These are phyloP conservation scores for Nasturtium officinale DNA, from an alignment of 345 rosid genomes.

Conservation along the genomic window DNA sequence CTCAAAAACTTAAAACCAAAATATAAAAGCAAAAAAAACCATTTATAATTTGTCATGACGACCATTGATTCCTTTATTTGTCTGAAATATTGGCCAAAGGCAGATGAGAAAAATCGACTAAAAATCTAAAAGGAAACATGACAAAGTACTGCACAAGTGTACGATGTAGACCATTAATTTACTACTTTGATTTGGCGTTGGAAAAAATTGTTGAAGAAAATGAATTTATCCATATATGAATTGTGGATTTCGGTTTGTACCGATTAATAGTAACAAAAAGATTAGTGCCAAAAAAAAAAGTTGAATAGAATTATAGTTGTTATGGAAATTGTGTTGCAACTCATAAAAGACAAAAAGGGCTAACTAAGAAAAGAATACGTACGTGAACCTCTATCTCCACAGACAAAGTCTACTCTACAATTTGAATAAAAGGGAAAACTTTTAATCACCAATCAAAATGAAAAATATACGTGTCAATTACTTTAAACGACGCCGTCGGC, in stretches of 20 bases:
- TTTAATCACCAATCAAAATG: neutral
- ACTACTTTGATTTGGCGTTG: neutral
- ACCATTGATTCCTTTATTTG: neutral
- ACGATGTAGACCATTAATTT: too few relatives aligned
- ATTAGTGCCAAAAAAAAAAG: too few relatives aligned
- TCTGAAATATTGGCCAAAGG: neutral
- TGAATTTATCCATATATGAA: neutral
- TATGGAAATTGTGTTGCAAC: neutral
- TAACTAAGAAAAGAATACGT: conserved; percentile 10
- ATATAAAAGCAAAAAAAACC: too few relatives aligned
- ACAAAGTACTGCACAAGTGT: neutral
- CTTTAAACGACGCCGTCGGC: conserved; percentile 32
- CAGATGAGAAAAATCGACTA: conserved; percentile 4
- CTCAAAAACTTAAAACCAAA: too few relatives aligned
- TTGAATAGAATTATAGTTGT: neutral
- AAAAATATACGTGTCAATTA: neutral
- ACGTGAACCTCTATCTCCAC: conserved; percentile 23
- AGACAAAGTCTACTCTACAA: conserved; percentile 4
- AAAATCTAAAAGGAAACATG: neutral
- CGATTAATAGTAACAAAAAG: too few relatives aligned
- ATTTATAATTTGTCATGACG: too few relatives aligned
- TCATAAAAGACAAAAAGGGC: neutral
- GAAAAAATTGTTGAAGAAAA: neutral
- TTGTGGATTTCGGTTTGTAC: neutral
- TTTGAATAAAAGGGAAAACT: neutral